These are phyloP conservation scores for Blastobotrys ciferrii DNA, from an alignment of 1,139 yeast species.

Conservation along the genomic window DNA sequence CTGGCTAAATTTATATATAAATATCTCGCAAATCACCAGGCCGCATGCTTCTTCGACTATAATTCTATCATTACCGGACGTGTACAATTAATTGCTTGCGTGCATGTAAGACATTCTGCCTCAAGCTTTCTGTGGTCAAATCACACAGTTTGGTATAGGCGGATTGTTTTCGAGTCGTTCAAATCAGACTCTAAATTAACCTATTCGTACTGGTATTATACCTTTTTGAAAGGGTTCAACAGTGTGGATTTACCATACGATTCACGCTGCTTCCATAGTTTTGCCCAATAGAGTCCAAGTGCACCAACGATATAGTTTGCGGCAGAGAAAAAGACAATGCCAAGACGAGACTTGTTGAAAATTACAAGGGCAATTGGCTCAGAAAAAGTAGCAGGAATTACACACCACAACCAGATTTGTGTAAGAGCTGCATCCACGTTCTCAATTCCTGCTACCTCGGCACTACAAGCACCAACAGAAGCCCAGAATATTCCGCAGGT, in stretches of 20 bases:
- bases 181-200: too few species aligned
- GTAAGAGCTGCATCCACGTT: slow-evolving; percentile 5
- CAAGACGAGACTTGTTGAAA: slow-evolving; percentile 1
- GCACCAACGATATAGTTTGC: slow-evolving; percentile 5
- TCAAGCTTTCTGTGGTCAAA: too few species aligned
- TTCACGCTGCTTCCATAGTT: slow-evolving; percentile 7
- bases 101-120: too few species aligned
- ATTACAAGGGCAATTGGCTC: slow-evolving; percentile 10
- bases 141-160: too few species aligned
- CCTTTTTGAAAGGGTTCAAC: slow-evolving; percentile 4
- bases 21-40: too few species aligned
- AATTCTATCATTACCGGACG: too few species aligned
- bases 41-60: too few species aligned
- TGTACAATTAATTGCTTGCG: too few species aligned
- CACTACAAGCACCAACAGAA: slow-evolving; percentile 3
- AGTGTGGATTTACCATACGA: background rate
- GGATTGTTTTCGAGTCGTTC: too few species aligned
- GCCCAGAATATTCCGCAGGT: slow-evolving; percentile 49
- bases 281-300: slow-evolving; percentile 1
- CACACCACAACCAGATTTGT: slow-evolving; percentile 2
- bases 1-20: too few species aligned
- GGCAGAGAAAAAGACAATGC: slow-evolving; percentile 1
- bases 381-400: slow-evolving; percentile 5
- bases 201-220: too few species aligned
- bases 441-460: slow-evolving; percentile 7